These are phyloP conservation scores for Heliamphora pulchella DNA, from an alignment of 179 eudicot genomes.

Conservation along the genomic window DNA sequence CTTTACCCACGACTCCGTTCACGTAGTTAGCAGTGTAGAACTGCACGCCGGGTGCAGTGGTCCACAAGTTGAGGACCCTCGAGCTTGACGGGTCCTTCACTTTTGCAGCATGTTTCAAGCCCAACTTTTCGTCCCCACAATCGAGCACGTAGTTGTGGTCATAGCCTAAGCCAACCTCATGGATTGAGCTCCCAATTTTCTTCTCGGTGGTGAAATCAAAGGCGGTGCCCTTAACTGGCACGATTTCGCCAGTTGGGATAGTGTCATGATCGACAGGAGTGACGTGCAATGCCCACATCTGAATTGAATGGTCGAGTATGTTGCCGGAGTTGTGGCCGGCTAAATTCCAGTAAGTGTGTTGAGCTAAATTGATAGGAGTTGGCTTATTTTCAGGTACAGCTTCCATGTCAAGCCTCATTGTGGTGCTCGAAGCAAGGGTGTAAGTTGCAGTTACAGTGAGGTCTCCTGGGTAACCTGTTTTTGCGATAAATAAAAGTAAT, in stretches of 20 bases:
- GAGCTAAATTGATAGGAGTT: conserved; percentile 83
- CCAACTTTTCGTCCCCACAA: conserved; percentile 64
- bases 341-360: conserved; percentile 93
- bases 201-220: conserved; percentile 81
- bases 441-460: conserved; percentile 72
- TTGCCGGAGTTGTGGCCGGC: conserved; percentile 77
- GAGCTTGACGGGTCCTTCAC: conserved; percentile 60
- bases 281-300: conserved; percentile 59
- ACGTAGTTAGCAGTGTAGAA: conserved; percentile 89
- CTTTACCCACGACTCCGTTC: conserved; percentile 70
- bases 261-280: conserved; percentile 76
- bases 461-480: conserved; percentile 86
- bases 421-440: conserved; percentile 68
- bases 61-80: conserved; percentile 84
- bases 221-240: conserved; percentile 64
- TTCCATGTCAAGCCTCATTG: conserved; percentile 95
- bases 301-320: conserved; percentile 64
- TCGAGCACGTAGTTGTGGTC: conserved; percentile 92
- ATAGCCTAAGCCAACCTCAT: conserved; percentile 75
- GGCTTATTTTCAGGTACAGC: conserved; percentile 77
- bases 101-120: conserved; percentile 76
- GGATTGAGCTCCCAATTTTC: conserved; percentile 58
- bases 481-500: background rate
- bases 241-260: conserved; percentile 75
- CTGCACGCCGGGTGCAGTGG: conserved; percentile 88